Conservation (phyloP, 257 asterid genomes). For the Przewalskia tangutica region DNA sequence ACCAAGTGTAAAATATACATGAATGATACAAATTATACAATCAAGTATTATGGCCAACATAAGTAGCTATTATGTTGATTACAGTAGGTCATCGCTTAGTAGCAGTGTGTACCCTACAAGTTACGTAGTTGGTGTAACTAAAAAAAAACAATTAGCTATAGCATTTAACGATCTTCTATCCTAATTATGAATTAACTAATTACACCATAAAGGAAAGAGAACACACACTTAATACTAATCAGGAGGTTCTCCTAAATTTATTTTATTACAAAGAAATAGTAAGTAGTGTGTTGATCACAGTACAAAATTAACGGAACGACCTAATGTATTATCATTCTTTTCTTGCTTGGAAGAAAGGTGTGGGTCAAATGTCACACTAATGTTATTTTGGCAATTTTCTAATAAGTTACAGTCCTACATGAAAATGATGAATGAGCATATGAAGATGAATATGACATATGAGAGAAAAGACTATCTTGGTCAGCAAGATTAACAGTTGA, state of each 20-base stretch:
- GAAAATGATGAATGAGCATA: not conserved
- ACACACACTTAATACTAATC: not conserved
- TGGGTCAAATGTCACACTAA: slow-evolving; percentile 4
- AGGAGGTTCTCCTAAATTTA: not conserved
- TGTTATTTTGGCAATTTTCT: not conserved
- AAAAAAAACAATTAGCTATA: not conserved
- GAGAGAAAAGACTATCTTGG: not conserved
- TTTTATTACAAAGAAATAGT: not conserved
- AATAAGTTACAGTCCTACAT: not conserved
- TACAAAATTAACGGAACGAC: not conserved
- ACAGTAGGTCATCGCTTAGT: not conserved
- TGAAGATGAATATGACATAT: not conserved
- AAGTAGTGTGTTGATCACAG: not conserved
- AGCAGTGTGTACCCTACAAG: slow-evolving; percentile 15
- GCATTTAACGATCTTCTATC: not conserved
- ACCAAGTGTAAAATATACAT: no score
- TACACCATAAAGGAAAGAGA: not conserved
- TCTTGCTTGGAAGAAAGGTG: slow-evolving; percentile 9
- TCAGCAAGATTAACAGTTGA: not conserved
- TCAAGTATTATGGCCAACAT: no score
- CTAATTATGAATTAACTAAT: not conserved
- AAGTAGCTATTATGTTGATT: not conserved
- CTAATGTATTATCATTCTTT: not conserved
- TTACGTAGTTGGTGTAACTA: slow-evolving; percentile 30
- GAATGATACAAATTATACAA: no score